Conservation (phyloP, 306 rosid genomes). For the Lathyrus oleraceus region DNA sequence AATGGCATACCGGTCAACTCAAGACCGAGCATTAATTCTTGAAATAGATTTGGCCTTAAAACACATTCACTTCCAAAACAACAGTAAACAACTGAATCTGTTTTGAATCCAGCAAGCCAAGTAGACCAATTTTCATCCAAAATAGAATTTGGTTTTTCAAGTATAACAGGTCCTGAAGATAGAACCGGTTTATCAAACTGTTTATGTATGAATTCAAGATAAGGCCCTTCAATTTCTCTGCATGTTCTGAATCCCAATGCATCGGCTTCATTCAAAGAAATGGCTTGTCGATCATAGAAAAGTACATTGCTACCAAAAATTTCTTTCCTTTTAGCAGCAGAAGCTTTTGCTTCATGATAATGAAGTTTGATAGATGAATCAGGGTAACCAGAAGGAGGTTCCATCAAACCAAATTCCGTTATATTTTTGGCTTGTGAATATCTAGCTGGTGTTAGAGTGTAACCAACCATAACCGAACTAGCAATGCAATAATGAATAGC, state of each 20-base stretch:
- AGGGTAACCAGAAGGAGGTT: slow-evolving; percentile 40
- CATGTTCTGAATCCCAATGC: slow-evolving; percentile 32
- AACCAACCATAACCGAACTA: slow-evolving; percentile 25
- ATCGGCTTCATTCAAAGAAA: slow-evolving; percentile 23
- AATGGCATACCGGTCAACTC: slow-evolving; percentile 33
- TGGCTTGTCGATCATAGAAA: slow-evolving; percentile 32
- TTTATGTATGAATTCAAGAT: slow-evolving; percentile 29
- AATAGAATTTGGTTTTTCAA: slow-evolving; percentile 1
- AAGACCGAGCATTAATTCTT: slow-evolving; percentile 39
- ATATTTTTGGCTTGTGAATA: not conserved
- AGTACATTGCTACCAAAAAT: slow-evolving; percentile 29
- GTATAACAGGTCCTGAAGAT: slow-evolving; percentile 31
- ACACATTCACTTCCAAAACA: slow-evolving; percentile 45
- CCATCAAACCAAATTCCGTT: slow-evolving; percentile 27
- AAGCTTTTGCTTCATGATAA: slow-evolving; percentile 27
- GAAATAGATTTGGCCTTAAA: slow-evolving; percentile 20
- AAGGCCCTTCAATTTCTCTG: slow-evolving; percentile 47
- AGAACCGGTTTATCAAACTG: slow-evolving; percentile 32
- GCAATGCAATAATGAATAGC: slow-evolving; percentile 26
- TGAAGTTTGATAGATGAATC: slow-evolving; percentile 31
- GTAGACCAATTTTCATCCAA: slow-evolving; percentile 39
- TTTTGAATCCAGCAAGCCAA: slow-evolving; percentile 30
- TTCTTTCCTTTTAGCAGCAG: not conserved
- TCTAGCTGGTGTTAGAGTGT: slow-evolving; percentile 11
- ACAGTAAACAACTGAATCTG: slow-evolving; percentile 35